Evolutionary conservation across 2,329 filamentous ascomycete genomes (phyloP), one percentile per base, ranked within the genome.

Genomic region (Fusarium longipes): DNA sequence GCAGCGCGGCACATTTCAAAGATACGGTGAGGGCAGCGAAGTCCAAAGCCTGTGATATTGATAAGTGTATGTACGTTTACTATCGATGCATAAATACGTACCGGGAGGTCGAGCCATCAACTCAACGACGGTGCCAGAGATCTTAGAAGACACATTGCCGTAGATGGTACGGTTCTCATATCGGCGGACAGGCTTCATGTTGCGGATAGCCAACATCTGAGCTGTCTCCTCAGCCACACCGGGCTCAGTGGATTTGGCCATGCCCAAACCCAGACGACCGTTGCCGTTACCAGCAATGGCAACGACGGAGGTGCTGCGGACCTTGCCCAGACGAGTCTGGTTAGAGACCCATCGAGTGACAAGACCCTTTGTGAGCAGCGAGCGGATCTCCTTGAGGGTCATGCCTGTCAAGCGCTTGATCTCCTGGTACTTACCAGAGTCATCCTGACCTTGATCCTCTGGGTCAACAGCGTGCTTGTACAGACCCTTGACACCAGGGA

Each of bases 241-340:
- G 2, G 82, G 74, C 79, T 97, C 93, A 27, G 89, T 88, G 11
- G 91, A 91, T 84, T 98, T 99, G 72, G 92, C 94, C 80, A 95
- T 91, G 57, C 96, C 96, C 61, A 98, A 85, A 12, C 96, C 96
- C 30, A 99, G 80, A 74, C 95, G 86, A 17, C 96, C 96, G 70
- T 96, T 87, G 59, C 88, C 86, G 79, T 98, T 97, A 51, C 96
- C 96, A 8, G 93, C 94, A 70, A 97, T 89, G 38, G 89, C 89
- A 63, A 98, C 81, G 72, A 88, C 84, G 74, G 95, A 96, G 38
- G 85, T 74, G 78, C 90, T 92, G 70, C 86, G 85, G 61, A 99
- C 90, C 85, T 98, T 99, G 77, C 96, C 96, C 80, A 99, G 88
- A 82, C 95, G 92, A 22, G 96, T 98, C 85, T 98, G 95, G 81